Evolutionary conservation across 2,329 filamentous ascomycete genomes (phyloP).

Genomic region (Fusarium torreyae): DNA sequence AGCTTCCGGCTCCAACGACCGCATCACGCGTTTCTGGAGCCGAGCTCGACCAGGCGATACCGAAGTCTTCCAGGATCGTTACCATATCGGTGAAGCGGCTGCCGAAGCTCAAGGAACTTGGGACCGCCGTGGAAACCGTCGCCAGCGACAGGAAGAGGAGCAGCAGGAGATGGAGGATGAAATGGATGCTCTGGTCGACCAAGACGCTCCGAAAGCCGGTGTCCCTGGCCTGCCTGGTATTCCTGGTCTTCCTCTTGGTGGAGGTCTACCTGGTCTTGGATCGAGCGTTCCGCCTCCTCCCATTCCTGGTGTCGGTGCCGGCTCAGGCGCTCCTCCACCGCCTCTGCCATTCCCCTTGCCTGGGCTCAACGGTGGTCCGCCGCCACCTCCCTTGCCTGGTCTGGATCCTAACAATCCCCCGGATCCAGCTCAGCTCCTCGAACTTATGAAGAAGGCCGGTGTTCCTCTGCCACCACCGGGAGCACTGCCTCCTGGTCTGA

Average conservation of each 20-base stretch:
- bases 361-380: conserved; percentile 61
- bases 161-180: conserved; percentile 95
- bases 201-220: conserved; percentile 74
- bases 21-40: conserved; percentile 97
- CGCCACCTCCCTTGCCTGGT: conserved; percentile 67
- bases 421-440: conserved; percentile 72
- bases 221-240: conserved; percentile 65
- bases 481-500: conserved; percentile 61
- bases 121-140: conserved; percentile 83
- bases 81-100: conserved; percentile 94
- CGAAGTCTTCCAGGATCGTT: conserved; percentile 89
- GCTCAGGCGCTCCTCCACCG: conserved; percentile 59
- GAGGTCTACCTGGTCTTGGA: conserved; percentile 60
- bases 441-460: conserved; percentile 77
- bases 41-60: conserved; percentile 88
- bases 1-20: conserved; percentile 95
- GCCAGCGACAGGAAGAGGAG: conserved; percentile 90
- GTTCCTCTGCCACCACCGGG: conserved; percentile 71
- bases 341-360: conserved; percentile 70
- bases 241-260: conserved; percentile 69
- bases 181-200: conserved; percentile 91
- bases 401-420: conserved; percentile 73
- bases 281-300: conserved; percentile 60
- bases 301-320: conserved; percentile 66
- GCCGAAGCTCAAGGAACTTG: conserved; percentile 97